Base-by-base conservation (phyloP, 2,329 filamentous ascomycete species). In the Aspergillus sp. region DNA sequence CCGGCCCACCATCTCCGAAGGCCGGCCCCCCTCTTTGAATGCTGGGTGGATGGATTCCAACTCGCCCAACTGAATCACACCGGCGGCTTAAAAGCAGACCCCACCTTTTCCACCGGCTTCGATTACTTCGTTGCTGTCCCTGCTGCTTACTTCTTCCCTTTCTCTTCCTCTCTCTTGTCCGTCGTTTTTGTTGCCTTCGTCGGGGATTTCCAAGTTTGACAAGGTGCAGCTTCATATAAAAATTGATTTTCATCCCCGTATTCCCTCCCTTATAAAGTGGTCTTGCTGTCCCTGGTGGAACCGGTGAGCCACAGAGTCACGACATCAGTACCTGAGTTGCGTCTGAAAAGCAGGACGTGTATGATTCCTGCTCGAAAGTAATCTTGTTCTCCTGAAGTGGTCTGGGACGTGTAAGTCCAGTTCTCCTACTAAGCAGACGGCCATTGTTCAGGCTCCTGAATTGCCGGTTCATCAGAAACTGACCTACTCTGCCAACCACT, bases 71-170 rank as follows among this genome's bases (percentile, higher is more conserved):
- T n/a, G 25, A 27, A 44, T 27, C 47, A 50, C 47, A 50, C 47
- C 47, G 47, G 47, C 47, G 47, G 47, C 47, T 50, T 50, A 50
- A 50, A 49, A 50, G 47, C 47, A 50, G 25, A 54, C 53, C 53
- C 53, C 53, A 55, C 53, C 53, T 55, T 55, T 44, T 36, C 53
- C 53, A 38, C 39, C 30, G 38, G 38, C 38, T 42, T 30, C 50
- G 50, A 21, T 42, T 39, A n/a, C 52, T 41, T 38, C 41, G 52
- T 54, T 54, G 52, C 36, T 41, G 71, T 75, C 81, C 78, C 39
- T 41, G 13, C 30, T 39, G 71, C 75, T 81, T 79, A 64, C 89
- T 61, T 94, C 85, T 78, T 97, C 90, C 21, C n/a, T 13, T 56
- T 25, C 36, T 53, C 55, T 17, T 39, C 52, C 17, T 50, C 21